Evolutionary conservation across 106 monocot species (phyloP).

Genomic region (Agapanthus africanus): DNA sequence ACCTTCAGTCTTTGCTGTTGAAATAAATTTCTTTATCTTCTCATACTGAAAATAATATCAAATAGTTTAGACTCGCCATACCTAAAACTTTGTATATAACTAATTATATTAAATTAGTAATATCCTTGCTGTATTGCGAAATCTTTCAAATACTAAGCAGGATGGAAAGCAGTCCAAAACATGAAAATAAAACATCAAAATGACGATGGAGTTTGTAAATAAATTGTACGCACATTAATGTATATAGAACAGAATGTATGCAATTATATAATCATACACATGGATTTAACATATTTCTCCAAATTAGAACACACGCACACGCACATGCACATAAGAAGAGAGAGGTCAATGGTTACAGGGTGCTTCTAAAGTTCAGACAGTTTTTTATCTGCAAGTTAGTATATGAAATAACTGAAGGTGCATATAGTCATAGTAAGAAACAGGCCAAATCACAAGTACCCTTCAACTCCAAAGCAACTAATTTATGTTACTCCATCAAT

Average conservation of each 20-base stretch:
- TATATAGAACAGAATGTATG: background rate
- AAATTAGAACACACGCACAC: background rate
- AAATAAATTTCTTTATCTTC: conserved; percentile 78
- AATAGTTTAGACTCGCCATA: background rate
- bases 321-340: no score
- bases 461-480: no score
- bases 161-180: background rate
- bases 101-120: background rate
- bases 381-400: no score
- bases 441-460: no score
- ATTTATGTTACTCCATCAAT: no score
- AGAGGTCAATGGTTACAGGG: no score
- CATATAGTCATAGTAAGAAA: no score
- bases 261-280: no score
- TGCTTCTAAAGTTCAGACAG: no score
- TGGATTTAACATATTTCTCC: background rate
- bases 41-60: conserved; percentile 61
- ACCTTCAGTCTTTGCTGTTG: conserved; percentile 87
- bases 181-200: background rate
- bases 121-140: background rate
- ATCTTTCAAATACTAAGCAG: background rate
- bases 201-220: background rate
- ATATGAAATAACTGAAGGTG: no score
- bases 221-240: background rate
- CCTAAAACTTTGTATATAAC: background rate